Base-by-base conservation (phyloP, 2,329 filamentous ascomycete species). In the Curvularia hawaiiensis region DNA sequence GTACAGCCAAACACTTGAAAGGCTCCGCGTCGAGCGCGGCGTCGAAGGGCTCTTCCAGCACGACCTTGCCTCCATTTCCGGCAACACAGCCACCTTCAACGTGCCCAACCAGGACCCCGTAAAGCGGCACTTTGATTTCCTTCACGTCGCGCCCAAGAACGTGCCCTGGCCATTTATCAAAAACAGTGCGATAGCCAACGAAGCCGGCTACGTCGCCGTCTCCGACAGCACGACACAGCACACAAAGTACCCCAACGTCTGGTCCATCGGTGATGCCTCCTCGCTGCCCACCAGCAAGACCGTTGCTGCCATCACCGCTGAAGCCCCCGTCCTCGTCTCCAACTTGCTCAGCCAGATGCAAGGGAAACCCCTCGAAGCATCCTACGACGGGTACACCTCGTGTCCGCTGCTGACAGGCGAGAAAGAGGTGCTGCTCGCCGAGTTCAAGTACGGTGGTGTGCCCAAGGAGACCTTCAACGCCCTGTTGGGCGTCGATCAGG, bases 391-490 rank as follows among this genome's bases (percentile, higher is more conserved):
- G 1, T 78, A 78, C 56, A 77, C 76, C 1, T 78, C 75, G 3
- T 78, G 76, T 52, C 76, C 76, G 6, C 64, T 75, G 44, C 64
- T 68, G 58, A 78, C 70, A 0, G 73, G 86, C 63, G 85, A 87
- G 60, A 83, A 84, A 57, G 87, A 88, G 75, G 84, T 88, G 1
- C 76, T 88, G 20, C 81, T 88, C 9, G 85, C 85, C 0, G 86
- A 88, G 71, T 88, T 88, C 78, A 87, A 85, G 75, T 88, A 88
- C 59, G 85, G 83, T 2, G 84, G 83, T 9, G 79, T 79, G 61
- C 85, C 86, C 7, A 86, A 88, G 69, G 86, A 88, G 78, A 88
- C 86, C 0, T 88, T 88, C 60, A 79, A 75, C 4, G 72, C 78
- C 68, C 72, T 68, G 48, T 53, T 87, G 14, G 85, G 84, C 0